Base-by-base conservation (phyloP, 352 stramenopile species). In the Phytophthora europaea region DNA sequence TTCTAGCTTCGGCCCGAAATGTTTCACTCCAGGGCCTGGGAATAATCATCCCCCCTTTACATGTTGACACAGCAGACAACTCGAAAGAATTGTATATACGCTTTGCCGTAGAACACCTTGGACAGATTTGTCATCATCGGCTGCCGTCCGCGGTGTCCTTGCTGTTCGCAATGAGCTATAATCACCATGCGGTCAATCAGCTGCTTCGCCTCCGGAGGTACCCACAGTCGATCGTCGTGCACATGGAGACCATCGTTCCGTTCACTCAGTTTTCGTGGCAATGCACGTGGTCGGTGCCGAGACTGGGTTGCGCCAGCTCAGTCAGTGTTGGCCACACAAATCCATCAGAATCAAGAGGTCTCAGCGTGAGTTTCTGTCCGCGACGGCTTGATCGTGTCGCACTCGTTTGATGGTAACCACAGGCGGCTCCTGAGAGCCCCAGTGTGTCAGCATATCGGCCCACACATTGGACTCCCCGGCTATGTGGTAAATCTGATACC, bases 301-400 rank as follows among this genome's bases (percentile, higher is more conserved):
- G n/a, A 34, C 20, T 52, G 55, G 1, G 6, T 34, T 34, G 5
- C 13, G 36, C 33, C 6, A 61, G 20, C 4, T 61, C 33, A 26
- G 33, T 5, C 1, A 61, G 34, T 6, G 55, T 61, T 15, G 55
- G 34, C 55, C 55, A 33, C 2, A 51, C 55, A 34, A 61, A 61
- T 4, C 12, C 34, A 6, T 33, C 55, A 34, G 16, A 10, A 22
- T 61, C 34, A 22, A 34, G 34, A 0, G 5, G 34, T 18, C 20
- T 20, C 18, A 26, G 40, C 10, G 34, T 40, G 10, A 40, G 34
- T 16, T 40, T 4, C 10, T 40, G 8, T 12, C 34, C 16, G 34
- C 10, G 34, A 6, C 34, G 34, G 4, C 15, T 38, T 7, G 18
- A 16, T 22, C 56, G 56, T 7, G 56, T 53, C 15, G 36, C 12